Percentiles rank a stretch among this genome's conserved stretches.
These are phyloP conservation scores for Aspergillus bridgeri DNA, from an alignment of 495 filamentous ascomycete species.

Conservation along the genomic window DNA sequence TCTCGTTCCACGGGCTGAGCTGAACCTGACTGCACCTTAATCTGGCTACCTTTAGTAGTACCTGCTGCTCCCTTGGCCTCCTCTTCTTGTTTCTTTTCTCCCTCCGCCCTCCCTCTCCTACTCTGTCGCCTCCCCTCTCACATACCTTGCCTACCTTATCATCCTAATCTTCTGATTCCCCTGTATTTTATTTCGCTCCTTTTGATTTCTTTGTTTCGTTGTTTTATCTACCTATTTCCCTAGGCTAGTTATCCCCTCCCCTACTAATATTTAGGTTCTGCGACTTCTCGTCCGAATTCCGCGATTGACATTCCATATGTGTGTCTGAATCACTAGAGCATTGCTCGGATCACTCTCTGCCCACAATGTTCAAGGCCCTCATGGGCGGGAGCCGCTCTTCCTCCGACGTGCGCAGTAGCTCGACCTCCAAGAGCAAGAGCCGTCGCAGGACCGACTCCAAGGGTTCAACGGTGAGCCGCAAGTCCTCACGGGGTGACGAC, in stretches of 20 bases:
- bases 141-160: no score
- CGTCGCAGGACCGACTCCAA: constrained; percentile 36
- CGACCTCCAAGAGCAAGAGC: constrained; percentile 30
- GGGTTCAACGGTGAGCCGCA: constrained; percentile 41
- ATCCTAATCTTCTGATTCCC: not conserved
- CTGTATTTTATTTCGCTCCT: not conserved
- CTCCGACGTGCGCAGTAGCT: constrained; percentile 36
- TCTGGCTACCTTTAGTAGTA: not conserved
- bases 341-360: constrained; percentile 25
- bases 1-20: not conserved
- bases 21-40: not conserved
- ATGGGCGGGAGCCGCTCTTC: constrained; percentile 42
- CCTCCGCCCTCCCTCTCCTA: not conserved
- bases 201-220: no score
- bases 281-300: not conserved
- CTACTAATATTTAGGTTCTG: not conserved
- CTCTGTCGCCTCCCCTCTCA: constrained; percentile 4
- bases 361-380: constrained; percentile 47
- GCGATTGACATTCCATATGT: constrained; percentile 31
- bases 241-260: not conserved
- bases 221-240: no score
- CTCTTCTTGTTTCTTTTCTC: not conserved
- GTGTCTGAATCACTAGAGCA: constrained; percentile 22
- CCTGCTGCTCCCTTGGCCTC: not conserved
- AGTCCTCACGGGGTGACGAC: constrained; percentile 54